These are phyloP conservation scores for Zanthoxylum bungeanum DNA, from an alignment of 345 rosid species.

Conservation along the genomic window DNA sequence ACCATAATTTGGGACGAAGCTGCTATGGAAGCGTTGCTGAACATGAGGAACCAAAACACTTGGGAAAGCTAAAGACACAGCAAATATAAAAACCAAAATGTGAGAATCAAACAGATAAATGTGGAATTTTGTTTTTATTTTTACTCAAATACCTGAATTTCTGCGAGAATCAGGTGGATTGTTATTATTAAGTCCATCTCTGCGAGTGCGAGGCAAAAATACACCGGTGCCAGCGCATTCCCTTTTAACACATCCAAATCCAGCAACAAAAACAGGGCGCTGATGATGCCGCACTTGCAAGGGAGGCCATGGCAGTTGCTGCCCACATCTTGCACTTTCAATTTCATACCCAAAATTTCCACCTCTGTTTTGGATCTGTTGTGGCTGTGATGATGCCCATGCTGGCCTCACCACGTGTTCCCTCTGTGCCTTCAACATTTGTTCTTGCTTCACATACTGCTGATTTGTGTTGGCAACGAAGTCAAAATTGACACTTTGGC, in stretches of 20 bases:
- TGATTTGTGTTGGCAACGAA: conserved; percentile 3
- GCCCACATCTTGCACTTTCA: conserved; percentile 24
- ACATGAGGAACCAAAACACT: conserved; percentile 34
- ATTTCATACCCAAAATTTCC: conserved; percentile 17
- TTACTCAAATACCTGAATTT: conserved; percentile 47
- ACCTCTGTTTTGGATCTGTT: conserved; percentile 28
- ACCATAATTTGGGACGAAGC: conserved; percentile 34
- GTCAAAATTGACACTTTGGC: background rate
- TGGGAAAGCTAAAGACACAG: conserved; percentile 25
- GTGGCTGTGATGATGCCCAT: conserved; percentile 17
- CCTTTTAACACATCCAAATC: conserved; percentile 33
- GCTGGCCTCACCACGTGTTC: conserved; percentile 16
- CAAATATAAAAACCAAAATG: background rate
- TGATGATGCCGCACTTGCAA: conserved; percentile 21
- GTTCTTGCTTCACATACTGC: conserved; percentile 15
- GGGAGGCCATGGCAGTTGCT: conserved; percentile 32
- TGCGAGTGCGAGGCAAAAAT: conserved; percentile 77
- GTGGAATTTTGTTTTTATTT: too few relatives aligned
- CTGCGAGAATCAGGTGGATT: conserved; percentile 41
- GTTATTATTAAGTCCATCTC: conserved; percentile 14
- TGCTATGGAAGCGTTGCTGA: conserved; percentile 24
- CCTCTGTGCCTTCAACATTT: conserved; percentile 19
- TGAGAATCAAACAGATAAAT: background rate
- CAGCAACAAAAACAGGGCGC: conserved; percentile 27
- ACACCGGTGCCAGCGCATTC: conserved; percentile 79